Evolutionary conservation across 2,329 filamentous ascomycete species (phyloP).

Genomic region (Verticillium nonalfalfae): DNA sequence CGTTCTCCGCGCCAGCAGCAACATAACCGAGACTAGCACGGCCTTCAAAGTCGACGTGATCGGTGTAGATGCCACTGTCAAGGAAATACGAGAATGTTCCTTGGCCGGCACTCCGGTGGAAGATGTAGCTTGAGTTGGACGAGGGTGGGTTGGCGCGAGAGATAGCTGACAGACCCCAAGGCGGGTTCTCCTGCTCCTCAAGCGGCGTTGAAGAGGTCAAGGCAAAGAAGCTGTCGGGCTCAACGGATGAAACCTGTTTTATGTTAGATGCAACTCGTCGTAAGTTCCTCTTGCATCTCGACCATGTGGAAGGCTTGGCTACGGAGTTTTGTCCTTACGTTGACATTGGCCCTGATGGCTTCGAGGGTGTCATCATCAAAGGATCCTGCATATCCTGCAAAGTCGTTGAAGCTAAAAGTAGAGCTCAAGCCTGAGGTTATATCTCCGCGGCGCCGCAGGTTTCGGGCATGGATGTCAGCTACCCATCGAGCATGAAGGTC

Average conservation of each 20-base stretch:
- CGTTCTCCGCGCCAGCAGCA: slow-evolving; percentile 10
- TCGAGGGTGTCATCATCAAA: slow-evolving; percentile 32
- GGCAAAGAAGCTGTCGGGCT: neutral
- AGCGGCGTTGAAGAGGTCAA: neutral
- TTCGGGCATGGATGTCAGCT: neutral
- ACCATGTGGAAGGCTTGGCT: too few species aligned
- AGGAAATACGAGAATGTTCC: slow-evolving; percentile 18
- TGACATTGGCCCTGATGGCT: slow-evolving; percentile 23
- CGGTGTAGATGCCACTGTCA: slow-evolving; percentile 17
- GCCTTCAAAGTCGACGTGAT: slow-evolving; percentile 30
- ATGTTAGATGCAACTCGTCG: neutral
- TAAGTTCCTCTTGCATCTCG: too few species aligned
- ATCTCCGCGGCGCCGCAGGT: neutral
- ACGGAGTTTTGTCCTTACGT: neutral
- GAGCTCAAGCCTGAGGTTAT: neutral
- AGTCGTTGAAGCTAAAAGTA: neutral
- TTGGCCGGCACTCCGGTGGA: slow-evolving; percentile 12
- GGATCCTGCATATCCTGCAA: slow-evolving; percentile 32
- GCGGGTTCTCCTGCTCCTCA: slow-evolving; percentile 13
- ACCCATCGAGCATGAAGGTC: neutral
- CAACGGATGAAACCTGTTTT: neutral
- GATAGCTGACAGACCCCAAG: slow-evolving; percentile 37
- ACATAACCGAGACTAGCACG: slow-evolving; percentile 29
- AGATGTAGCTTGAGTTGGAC: slow-evolving; percentile 21
- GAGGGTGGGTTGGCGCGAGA: slow-evolving; percentile 18